Evolutionary conservation across 768 basidiomycete genomes (phyloP), one percentile per base, ranked within the genome.

Genomic region (Boletus edulis): DNA sequence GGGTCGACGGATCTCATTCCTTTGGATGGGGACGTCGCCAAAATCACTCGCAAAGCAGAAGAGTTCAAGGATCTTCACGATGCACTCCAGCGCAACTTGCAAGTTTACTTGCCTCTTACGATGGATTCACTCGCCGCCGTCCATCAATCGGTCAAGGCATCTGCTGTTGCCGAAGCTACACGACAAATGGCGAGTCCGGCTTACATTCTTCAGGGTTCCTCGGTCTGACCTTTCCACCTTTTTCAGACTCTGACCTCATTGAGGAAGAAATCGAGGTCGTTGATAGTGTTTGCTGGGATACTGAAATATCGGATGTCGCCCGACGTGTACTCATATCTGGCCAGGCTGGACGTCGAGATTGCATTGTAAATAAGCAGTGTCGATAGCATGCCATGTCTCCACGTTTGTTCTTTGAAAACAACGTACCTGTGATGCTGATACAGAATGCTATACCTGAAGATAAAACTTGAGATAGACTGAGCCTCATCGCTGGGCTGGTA

Each of bases 91-190:
- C 84, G 89, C 60, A 98, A 96, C 74, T 72, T 98, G 69, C 92
- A 93, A 63, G 82, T 83, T 3, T 90, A 97, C 69, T 79, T 98
- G 46, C 83, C 90, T 34, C 81, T 94, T 38, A 89, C 92, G 20
- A 99, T 98, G 97, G 93, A 94, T 66, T 84, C 87, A 29, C 82
- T 98, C 27, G 87, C 89, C 46, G 84, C 81, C 14, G 82, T 95
- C 15, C 89, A 96, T 62, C 87, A 87, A 53, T 83, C 81, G 54
- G 75, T 85, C 54, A 96, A 96, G 70, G 74, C 76, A 12, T 86
- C 87, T 29, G 74, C 79, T 41, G 83, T 83, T 20, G 81, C 87
- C 13, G 94, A 96, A 64, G 81, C 83, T 38, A 86, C 83, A 3
- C 78, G 89, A 59, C 87, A 94, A 62, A 81, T 87, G 79, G 90